Evolutionary conservation across 2,329 filamentous ascomycete species (phyloP).

Genomic region (Exophiala sp.): DNA sequence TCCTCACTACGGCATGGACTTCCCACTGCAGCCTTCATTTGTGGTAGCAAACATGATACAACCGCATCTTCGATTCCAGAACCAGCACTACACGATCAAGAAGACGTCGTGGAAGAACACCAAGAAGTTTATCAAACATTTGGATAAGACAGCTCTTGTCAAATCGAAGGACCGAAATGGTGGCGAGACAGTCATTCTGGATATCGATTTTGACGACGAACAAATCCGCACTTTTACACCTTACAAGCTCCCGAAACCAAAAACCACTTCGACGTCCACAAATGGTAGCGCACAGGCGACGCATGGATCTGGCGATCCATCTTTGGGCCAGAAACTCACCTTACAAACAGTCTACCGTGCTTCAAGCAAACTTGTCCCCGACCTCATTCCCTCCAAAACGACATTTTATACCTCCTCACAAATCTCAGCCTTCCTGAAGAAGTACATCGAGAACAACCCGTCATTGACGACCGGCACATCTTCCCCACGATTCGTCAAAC

Average conservation of each 20-base stretch:
- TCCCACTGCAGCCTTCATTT: constrained; percentile 62
- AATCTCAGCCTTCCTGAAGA: constrained; percentile 54
- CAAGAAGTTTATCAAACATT: constrained; percentile 65
- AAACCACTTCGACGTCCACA: constrained; percentile 40
- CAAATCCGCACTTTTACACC: constrained; percentile 56
- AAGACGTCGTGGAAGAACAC: constrained; percentile 69
- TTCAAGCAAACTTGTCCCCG: constrained; percentile 55
- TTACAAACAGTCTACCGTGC: constrained; percentile 56
- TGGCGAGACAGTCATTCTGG: constrained; percentile 61
- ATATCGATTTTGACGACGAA: constrained; percentile 61
- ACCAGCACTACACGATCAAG: constrained; percentile 62
- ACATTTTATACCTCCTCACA: constrained; percentile 60
- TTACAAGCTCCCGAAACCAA: constrained; percentile 60
- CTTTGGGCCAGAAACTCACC: constrained; percentile 40
- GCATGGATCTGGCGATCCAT: constrained; percentile 37
- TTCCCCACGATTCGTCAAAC: constrained; percentile 55
- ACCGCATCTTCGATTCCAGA: constrained; percentile 62
- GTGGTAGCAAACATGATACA: constrained; percentile 63
- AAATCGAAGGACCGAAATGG: constrained; percentile 64
- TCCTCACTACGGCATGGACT: constrained; percentile 54
- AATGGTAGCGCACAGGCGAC: constrained; percentile 34
- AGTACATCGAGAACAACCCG: constrained; percentile 48
- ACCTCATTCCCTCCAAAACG: constrained; percentile 51
- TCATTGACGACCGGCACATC: constrained; percentile 18
- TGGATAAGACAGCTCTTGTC: constrained; percentile 62